These are phyloP conservation scores for Alternaria brassicicola DNA, from an alignment of 2,329 filamentous ascomycete species.

Conservation along the genomic window DNA sequence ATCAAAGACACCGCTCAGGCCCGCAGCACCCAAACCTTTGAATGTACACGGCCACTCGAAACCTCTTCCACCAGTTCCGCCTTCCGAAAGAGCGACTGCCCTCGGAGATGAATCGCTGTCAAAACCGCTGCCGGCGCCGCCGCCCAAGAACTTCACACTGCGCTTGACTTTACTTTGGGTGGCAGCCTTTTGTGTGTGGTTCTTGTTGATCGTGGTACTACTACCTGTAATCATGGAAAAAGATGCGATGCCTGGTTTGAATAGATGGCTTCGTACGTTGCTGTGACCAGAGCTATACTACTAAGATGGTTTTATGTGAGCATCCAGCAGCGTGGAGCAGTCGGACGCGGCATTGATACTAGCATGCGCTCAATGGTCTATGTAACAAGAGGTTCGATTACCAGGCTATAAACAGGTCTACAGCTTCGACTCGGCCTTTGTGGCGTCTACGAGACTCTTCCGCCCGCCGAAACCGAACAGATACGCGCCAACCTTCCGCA, in stretches of 20 bases:
- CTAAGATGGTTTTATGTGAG: not conserved
- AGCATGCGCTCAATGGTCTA: no score
- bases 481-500: constrained; percentile 67
- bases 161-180: constrained; percentile 3
- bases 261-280: constrained; percentile 19
- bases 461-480: constrained; percentile 61
- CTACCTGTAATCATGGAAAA: constrained; percentile 13
- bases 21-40: not conserved
- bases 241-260: constrained; percentile 12
- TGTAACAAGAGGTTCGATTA: not conserved
- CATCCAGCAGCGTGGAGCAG: no score
- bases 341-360: no score
- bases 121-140: constrained; percentile 4
- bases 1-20: not conserved
- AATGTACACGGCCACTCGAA: not conserved
- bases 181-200: not conserved
- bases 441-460: constrained; percentile 48
- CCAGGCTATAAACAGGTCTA: constrained; percentile 12
- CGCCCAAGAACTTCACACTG: not conserved
- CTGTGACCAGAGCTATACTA: not conserved
- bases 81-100: not conserved
- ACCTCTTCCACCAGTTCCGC: constrained; percentile 3
- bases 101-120: not conserved
- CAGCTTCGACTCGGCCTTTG: constrained; percentile 40
- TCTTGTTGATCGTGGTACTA: constrained; percentile 2